Conservation (phyloP, 306 rosid genomes). For the Malus sieversii region DNA sequence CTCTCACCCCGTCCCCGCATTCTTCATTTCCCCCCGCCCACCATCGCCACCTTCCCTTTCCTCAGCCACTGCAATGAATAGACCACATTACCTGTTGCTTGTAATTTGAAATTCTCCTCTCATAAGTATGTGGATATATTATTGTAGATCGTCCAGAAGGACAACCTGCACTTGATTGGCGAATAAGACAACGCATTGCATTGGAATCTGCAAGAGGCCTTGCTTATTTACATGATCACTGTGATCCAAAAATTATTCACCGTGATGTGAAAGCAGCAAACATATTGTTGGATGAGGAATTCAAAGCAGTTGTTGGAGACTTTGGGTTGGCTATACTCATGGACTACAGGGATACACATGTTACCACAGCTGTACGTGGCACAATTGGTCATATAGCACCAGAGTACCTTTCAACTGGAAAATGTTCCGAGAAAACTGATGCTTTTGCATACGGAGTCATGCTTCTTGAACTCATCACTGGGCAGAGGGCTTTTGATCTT, state of each 20-base stretch:
- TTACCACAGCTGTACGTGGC: slow-evolving; percentile 87
- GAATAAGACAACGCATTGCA: slow-evolving; percentile 52
- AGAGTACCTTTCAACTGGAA: slow-evolving; percentile 89
- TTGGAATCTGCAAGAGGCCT: slow-evolving; percentile 88
- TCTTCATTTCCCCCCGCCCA: too few species aligned
- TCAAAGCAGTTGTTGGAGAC: too few species aligned
- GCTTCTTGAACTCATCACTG: slow-evolving; percentile 96
- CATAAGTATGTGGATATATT: neutral
- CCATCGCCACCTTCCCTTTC: too few species aligned
- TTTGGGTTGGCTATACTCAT: too few species aligned
- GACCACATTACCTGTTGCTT: neutral
- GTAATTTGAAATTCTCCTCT: neutral
- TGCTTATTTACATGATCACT: slow-evolving; percentile 89
- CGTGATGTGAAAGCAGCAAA: slow-evolving; percentile 88
- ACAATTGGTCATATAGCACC: slow-evolving; percentile 93
- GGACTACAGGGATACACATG: slow-evolving; percentile 87
- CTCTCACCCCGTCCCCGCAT: too few species aligned
- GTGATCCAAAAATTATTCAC: slow-evolving; percentile 89
- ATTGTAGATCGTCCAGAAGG: slow-evolving; percentile 52
- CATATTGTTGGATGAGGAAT: too few species aligned
- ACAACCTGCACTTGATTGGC: slow-evolving; percentile 65
- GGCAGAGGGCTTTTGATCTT: slow-evolving; percentile 81
- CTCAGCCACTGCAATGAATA: neutral
- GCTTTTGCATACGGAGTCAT: slow-evolving; percentile 93
- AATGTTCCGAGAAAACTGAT: slow-evolving; percentile 88